Percentiles rank a stretch among this genome's conserved stretches.
phyloP scores from a whole-genome alignment of 768 basidiomycete species.

The Panellus pusillus region DNA sequence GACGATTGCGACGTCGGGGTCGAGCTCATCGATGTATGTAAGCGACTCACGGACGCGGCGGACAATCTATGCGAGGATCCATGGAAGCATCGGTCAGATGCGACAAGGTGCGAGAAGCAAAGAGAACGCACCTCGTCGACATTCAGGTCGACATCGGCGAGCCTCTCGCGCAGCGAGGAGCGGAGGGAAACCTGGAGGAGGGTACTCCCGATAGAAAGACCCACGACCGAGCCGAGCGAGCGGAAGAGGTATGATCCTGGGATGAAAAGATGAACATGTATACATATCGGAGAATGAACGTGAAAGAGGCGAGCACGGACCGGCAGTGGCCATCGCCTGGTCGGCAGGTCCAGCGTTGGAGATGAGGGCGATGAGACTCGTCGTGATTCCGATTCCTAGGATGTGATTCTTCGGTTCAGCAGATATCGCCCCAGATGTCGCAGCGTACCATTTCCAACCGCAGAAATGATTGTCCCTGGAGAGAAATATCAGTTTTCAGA shows the following conservation, averaged over 20 bases:
- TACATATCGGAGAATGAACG: background rate
- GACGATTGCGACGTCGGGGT: constrained; percentile 33
- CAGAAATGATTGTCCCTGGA: constrained; percentile 9
- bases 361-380: constrained; percentile 58
- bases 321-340: constrained; percentile 66
- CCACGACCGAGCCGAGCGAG: constrained; percentile 58
- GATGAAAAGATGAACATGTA: no score
- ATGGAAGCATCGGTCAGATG: background rate
- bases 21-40: constrained; percentile 44
- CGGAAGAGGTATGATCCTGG: constrained; percentile 70
- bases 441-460: constrained; percentile 40
- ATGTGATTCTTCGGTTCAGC: background rate
- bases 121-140: constrained; percentile 50
- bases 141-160: constrained; percentile 36
- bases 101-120: background rate
- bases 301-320: constrained; percentile 28
- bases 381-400: constrained; percentile 52
- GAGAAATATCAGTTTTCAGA: background rate
- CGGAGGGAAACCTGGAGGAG: constrained; percentile 55
- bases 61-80: constrained; percentile 37
- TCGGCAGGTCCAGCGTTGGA: constrained; percentile 61
- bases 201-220: constrained; percentile 56
- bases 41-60: constrained; percentile 51
- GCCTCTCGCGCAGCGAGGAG: constrained; percentile 36
- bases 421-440: background rate